Percentiles rank a stretch among this genome's conserved stretches.
Conservation (phyloP, 306 rosid species). For the Quercus wislizeni region DNA sequence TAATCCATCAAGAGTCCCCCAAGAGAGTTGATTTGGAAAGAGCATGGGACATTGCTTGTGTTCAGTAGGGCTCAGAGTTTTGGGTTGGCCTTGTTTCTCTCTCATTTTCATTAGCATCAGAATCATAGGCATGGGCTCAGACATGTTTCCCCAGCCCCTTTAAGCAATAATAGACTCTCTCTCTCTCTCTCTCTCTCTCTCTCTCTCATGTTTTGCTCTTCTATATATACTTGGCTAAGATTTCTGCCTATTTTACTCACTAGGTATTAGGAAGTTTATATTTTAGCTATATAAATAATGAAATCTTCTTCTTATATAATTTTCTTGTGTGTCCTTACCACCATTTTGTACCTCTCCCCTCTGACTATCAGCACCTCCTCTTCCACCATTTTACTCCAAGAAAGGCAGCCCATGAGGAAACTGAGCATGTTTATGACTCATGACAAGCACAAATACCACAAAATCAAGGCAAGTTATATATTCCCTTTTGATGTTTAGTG, state of each 20-base stretch:
- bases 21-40: not conserved
- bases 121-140: constrained; percentile 57
- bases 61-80: constrained; percentile 4
- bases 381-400: constrained; percentile 14
- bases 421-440: constrained; percentile 28
- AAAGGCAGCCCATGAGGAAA: constrained; percentile 39
- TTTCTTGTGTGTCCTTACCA: constrained; percentile 46
- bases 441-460: constrained; percentile 17
- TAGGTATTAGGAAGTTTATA: constrained; percentile 23
- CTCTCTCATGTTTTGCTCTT: constrained; percentile 30
- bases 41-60: constrained; percentile 13
- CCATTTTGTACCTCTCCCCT: constrained; percentile 44
- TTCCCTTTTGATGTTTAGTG: constrained; percentile 5
- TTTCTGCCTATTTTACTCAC: constrained; percentile 30
- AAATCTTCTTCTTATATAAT: constrained; percentile 40
- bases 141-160: constrained; percentile 57
- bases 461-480: constrained; percentile 36
- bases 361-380: constrained; percentile 16
- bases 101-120: constrained; percentile 42
- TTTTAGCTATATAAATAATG: constrained; percentile 43
- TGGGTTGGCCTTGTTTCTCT: constrained; percentile 8
- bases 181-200: constrained; percentile 20
- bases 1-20: not conserved
- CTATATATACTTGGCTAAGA: constrained; percentile 48
- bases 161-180: constrained; percentile 56